phyloP scores from a whole-genome alignment of 768 basidiomycete genomes.

The Leccinum obscurum region DNA sequence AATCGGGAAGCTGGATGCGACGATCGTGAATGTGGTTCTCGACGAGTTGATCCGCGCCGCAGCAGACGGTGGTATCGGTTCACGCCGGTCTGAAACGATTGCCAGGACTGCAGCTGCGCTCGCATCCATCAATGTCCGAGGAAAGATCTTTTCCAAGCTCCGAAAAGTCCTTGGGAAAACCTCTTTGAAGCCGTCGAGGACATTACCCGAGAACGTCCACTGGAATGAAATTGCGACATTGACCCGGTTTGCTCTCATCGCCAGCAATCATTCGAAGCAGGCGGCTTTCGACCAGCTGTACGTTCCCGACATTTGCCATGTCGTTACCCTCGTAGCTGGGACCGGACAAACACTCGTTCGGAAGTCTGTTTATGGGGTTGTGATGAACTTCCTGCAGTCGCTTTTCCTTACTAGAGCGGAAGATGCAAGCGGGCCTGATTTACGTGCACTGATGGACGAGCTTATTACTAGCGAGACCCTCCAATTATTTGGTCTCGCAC shows the following conservation, averaged over 20 bases:
- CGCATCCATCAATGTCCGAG: constrained; percentile 76
- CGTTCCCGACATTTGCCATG: constrained; percentile 80
- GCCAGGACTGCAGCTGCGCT: constrained; percentile 72
- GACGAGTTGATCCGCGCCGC: constrained; percentile 82
- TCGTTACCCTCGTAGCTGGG: constrained; percentile 74
- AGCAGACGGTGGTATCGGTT: constrained; percentile 79
- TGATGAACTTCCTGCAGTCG: constrained; percentile 81
- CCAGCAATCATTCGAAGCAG: constrained; percentile 66
- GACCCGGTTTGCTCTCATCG: constrained; percentile 69
- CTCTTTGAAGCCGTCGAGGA: constrained; percentile 59
- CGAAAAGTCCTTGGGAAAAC: constrained; percentile 81
- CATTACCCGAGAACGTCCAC: constrained; percentile 66
- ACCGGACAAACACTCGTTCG: constrained; percentile 74
- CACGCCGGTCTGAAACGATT: constrained; percentile 71
- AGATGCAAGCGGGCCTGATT: constrained; percentile 56
- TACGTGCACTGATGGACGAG: constrained; percentile 64
- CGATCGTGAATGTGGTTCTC: constrained; percentile 68
- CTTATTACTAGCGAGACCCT: constrained; percentile 57
- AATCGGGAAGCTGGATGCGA: constrained; percentile 65
- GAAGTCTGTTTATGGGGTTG: constrained; percentile 77
- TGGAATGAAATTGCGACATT: constrained; percentile 85
- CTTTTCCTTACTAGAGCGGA: constrained; percentile 61
- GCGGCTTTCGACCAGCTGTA: constrained; percentile 71
- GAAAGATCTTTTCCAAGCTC: constrained; percentile 73
- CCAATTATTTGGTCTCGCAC: constrained; percentile 69